Conservation (phyloP, 208 protist species). For the Acanthamoeba healyi region DNA sequence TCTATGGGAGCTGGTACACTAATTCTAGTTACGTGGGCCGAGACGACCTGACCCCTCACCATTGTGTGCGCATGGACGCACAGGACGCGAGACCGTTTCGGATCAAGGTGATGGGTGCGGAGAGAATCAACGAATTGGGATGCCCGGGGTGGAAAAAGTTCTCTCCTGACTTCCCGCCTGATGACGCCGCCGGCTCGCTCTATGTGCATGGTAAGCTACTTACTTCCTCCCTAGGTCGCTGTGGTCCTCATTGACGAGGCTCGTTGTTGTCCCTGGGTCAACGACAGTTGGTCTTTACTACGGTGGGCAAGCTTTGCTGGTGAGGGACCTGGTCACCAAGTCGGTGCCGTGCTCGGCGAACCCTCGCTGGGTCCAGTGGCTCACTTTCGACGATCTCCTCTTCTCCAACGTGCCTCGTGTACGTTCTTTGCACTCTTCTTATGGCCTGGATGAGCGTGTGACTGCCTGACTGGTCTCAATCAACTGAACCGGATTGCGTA, state of each 20-base stretch:
- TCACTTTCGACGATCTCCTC: conserved; percentile 48
- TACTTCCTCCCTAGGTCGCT: not conserved
- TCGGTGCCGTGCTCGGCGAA: conserved; percentile 22
- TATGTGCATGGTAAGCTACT: not conserved
- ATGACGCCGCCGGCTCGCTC: not conserved
- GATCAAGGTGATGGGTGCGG: not conserved
- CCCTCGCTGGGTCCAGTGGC: conserved; percentile 64
- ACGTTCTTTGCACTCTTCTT: conserved; percentile 44
- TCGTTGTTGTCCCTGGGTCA: not conserved
- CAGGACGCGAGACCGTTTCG: not conserved
- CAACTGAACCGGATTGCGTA: too few species aligned
- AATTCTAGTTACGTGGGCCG: not conserved
- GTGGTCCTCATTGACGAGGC: not conserved
- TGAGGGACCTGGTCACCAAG: not conserved
- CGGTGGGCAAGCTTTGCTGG: not conserved
- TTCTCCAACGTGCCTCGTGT: conserved; percentile 31
- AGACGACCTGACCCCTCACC: not conserved
- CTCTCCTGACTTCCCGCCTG: not conserved
- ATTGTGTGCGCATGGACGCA: too few species aligned
- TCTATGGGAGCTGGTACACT: conserved; percentile 18
- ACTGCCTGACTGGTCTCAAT: not conserved
- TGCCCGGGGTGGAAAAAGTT: conserved; percentile 2
- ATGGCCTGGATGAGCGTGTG: not conserved
- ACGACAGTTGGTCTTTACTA: conserved; percentile 8
- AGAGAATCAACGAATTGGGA: not conserved